Conservation (phyloP, 305 asterid genomes). For the Fraxinus dipetala region DNA sequence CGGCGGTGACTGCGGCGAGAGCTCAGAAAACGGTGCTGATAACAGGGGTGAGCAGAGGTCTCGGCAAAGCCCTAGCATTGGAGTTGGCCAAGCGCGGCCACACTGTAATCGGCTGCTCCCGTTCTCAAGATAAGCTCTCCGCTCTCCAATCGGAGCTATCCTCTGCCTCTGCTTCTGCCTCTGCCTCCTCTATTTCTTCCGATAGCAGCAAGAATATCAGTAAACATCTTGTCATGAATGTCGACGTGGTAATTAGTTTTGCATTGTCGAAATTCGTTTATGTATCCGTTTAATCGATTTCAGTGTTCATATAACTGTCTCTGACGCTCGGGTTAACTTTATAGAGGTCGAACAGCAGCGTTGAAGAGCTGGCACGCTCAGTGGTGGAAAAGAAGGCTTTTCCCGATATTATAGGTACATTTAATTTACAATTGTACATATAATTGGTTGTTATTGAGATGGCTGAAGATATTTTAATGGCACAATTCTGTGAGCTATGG, state of each 20-base stretch:
- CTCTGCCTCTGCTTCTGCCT: slow-evolving; percentile 21
- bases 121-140: slow-evolving; percentile 66
- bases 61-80: slow-evolving; percentile 83
- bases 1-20: slow-evolving; percentile 20
- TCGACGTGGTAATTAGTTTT: slow-evolving; percentile 64
- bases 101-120: slow-evolving; percentile 83
- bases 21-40: slow-evolving; percentile 57
- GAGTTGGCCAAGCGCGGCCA: slow-evolving; percentile 88
- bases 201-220: slow-evolving; percentile 27
- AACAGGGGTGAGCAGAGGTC: slow-evolving; percentile 87
- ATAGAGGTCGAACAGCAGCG: slow-evolving; percentile 65
- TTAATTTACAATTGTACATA: not conserved
- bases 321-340: not conserved
- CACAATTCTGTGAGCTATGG: not conserved
- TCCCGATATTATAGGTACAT: slow-evolving; percentile 80
- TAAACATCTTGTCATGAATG: slow-evolving; percentile 61
- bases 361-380: slow-evolving; percentile 62
- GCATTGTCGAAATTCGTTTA: slow-evolving; percentile 5
- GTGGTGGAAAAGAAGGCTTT: slow-evolving; percentile 70
- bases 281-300: not conserved
- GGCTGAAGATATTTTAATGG: slow-evolving; percentile 1
- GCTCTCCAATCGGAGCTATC: slow-evolving; percentile 68
- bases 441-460: not conserved
- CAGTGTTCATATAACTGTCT: not conserved
- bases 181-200: slow-evolving; percentile 25